phyloP scores from a whole-genome alignment of 257 asterid genomes.

The Coffea canephora region DNA sequence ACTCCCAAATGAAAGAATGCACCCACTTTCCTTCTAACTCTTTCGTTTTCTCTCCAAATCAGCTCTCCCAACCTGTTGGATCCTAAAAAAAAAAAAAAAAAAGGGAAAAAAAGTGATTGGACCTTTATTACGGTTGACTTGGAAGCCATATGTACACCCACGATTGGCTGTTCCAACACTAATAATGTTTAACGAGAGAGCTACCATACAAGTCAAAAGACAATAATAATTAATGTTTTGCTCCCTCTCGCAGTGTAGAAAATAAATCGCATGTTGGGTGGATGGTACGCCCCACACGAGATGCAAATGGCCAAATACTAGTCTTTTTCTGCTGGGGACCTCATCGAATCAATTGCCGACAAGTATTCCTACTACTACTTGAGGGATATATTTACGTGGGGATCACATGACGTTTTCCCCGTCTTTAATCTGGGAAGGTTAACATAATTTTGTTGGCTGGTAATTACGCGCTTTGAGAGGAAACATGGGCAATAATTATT shows the following conservation, averaged over 20 bases:
- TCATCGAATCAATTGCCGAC: background rate
- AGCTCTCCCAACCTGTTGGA: no score
- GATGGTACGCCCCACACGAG: background rate
- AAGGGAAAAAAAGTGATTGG: background rate
- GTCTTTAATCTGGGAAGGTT: background rate
- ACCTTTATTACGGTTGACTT: constrained; percentile 6
- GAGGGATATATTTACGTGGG: background rate
- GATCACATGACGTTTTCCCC: background rate
- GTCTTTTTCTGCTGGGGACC: background rate
- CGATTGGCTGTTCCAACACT: background rate
- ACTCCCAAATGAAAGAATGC: no score
- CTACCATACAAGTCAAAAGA: constrained; percentile 9
- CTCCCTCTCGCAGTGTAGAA: background rate
- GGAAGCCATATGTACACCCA: background rate
- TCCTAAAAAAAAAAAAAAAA: no score
- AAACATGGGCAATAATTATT: constrained; percentile 5
- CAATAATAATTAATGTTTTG: no score
- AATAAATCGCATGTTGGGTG: background rate
- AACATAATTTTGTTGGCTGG: constrained; percentile 12
- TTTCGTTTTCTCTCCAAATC: no score
- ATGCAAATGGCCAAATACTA: background rate
- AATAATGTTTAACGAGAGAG: background rate
- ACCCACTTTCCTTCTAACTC: no score
- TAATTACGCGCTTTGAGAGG: background rate
- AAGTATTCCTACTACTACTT: background rate